Evolutionary conservation across 768 basidiomycete species (phyloP).

Genomic region (Chiua virens): DNA sequence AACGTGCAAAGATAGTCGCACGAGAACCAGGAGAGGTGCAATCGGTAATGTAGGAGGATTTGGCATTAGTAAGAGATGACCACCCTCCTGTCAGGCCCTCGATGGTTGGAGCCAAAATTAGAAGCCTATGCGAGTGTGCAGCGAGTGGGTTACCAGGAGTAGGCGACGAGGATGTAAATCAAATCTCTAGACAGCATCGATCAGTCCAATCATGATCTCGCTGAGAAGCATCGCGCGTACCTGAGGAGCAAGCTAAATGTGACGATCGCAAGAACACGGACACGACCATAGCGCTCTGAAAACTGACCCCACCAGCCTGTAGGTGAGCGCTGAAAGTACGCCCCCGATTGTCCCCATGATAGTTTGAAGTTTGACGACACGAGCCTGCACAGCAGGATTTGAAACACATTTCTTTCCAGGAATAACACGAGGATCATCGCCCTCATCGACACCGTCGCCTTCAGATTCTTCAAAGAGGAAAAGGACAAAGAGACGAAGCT

Average conservation of each 20-base stretch:
- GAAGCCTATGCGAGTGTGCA: conserved; percentile 67
- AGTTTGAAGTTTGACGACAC: conserved; percentile 71
- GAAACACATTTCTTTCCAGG: conserved; percentile 41
- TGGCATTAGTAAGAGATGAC: conserved; percentile 62
- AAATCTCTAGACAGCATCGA: conserved; percentile 55
- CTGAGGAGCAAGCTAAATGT: conserved; percentile 70
- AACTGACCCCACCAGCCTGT: conserved; percentile 87
- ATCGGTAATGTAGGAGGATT: conserved; percentile 67
- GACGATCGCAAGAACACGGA: conserved; percentile 65
- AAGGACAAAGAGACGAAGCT: conserved; percentile 12
- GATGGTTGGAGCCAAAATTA: conserved; percentile 73
- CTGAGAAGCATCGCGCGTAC: conserved; percentile 46
- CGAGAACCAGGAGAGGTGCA: conserved; percentile 82
- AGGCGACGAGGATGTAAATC: conserved; percentile 77
- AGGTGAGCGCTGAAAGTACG: conserved; percentile 71
- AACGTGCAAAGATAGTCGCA: conserved; percentile 62
- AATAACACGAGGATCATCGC: conserved; percentile 39
- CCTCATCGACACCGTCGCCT: conserved; percentile 33
- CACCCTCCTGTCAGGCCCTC: conserved; percentile 84
- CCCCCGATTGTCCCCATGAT: conserved; percentile 78
- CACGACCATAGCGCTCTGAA: conserved; percentile 76
- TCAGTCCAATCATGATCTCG: neutral
- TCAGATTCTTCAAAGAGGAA: conserved; percentile 16
- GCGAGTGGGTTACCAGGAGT: conserved; percentile 56
- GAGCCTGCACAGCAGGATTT: conserved; percentile 63